Base-by-base conservation (phyloP, 1,284 basidiomycete species). In the Baeospora myosura region DNA sequence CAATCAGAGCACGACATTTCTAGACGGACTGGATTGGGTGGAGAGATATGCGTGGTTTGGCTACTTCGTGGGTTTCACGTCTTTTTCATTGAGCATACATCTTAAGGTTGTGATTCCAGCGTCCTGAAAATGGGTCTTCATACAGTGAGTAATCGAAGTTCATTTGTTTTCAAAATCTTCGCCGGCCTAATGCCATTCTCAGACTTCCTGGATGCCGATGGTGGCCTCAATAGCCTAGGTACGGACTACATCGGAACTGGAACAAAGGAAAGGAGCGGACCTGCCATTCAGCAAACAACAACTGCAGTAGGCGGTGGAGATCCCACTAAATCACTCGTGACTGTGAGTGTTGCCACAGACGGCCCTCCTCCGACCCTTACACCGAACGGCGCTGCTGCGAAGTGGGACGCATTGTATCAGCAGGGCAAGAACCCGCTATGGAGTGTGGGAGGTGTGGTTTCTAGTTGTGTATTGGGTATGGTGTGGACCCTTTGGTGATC, bases 11-110 rank as follows among this genome's bases (percentile, higher is more conserved):
- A 61, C 57, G 4, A 56, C 56, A n/a, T 65, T 62, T 33, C 52
- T 72, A 48, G 69, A 72, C 38, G 51, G 54, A 0, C 49, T 68
- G 36, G 63, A 65, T 32, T 72, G 63, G 59, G 55, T 72, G 25
- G 69, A 70, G 47, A 60, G 64, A 24, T 72, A 71, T 47, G 58
- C 68, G 0, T 72, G 69, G 69, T 72, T 70, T 47, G 69, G 67
- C 12, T 70, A 59, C 50, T 68, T 66, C 56, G 69, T 71, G 46
- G 61, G 69, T 63, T 18, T 17, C n/a, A 38, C 38, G 2, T 31
- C 18, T 23, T 41, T 20, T 21, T 21, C 23, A 31, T 39, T 8
- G 20, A 24, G 12, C 40, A 40, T 18, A 4, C 14, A 11, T 20
- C 26, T 12, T 21, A 34, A 28, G 17, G 16, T 24, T 16, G 23